Base-by-base conservation (phyloP, 169 alveolate species). In the Eimeria necatrix region DNA sequence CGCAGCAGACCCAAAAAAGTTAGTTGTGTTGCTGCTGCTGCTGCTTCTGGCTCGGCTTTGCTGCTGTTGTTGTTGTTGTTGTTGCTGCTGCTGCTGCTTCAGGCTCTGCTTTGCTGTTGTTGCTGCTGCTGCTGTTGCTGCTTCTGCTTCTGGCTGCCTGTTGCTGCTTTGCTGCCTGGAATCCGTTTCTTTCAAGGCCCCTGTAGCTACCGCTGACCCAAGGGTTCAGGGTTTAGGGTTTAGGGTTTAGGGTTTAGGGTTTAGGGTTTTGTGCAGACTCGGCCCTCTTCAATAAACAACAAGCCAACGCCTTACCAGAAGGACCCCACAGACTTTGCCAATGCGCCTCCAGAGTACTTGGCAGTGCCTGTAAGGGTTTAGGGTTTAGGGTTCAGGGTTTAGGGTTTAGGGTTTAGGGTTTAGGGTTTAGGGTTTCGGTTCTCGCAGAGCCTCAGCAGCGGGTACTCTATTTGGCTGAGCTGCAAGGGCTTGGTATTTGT, bases 301-400 rank as follows among this genome's bases (percentile, higher is more conserved):
- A 68, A 70, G 71, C 94, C 94, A 9, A 49, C 94, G 24, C 85
- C 81, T 2, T 24, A 49, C 51, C 74, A 68, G 16, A 74, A 46
- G 18, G 70, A 70, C 48, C 60, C 81, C 22, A 49, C 81, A 61
- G 81, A 71, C 51, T 88, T 9, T 64, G 76, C 48, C 48, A 88
- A 88, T 60, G 94, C 94, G 60, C 94, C 94, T 8, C 94, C 94
- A 24, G 94, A 88, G 46, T 88, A 88, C 52, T 73, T 70, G 0
- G 70, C 74, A 18, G 74, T 74, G 4, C 94, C 94, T 5, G 94
- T 88, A 51, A 68, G 89, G 70, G 89, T 48, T 51, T 76, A 48
- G 86, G 86, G 86, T 76, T 71, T 71, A 71, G 81, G 81, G 81
- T 71, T 71, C 22, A 71, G 81, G 81, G 81, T 71, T 71, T 71